A percentile compares a stretch with the other conserved stretches of the same genome.
phyloP scores from a whole-genome alignment of 352 stramenopile species.

The Thraustotheca clavata region DNA sequence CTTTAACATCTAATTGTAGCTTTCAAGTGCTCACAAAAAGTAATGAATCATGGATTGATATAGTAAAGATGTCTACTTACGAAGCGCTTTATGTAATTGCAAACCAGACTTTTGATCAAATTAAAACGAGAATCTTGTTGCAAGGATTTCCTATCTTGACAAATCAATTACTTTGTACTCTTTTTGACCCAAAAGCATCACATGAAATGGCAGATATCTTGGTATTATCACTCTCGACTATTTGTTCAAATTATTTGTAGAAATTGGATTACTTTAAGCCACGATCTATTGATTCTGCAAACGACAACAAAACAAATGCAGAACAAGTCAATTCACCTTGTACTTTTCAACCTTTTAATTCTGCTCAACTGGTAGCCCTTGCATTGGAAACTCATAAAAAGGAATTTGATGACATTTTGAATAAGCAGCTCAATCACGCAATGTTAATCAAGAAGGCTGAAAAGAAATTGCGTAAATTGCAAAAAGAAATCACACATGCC shows the following conservation, averaged over 20 bases:
- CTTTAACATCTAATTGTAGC: not conserved
- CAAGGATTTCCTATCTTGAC: not conserved
- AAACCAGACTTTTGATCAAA: not conserved
- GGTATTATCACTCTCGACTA: too few species aligned
- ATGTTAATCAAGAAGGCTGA: not conserved
- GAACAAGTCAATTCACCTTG: not conserved
- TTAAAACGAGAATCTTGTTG: not conserved
- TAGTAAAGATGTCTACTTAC: not conserved
- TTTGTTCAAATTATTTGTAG: too few species aligned
- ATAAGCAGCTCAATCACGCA: not conserved
- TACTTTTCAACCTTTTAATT: not conserved
- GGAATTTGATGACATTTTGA: not conserved
- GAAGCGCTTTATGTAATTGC: not conserved
- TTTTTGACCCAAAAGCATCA: not conserved
- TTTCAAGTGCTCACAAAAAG: too few species aligned
- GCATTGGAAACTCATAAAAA: slow-evolving; percentile 1
- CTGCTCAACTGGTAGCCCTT: slow-evolving; percentile 3
- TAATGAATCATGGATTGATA: not conserved
- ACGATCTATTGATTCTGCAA: not conserved
- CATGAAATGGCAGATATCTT: not conserved
- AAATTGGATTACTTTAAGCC: not conserved
- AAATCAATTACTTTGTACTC: not conserved
- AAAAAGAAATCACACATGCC: not conserved
- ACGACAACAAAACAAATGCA: not conserved
- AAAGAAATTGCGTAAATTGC: not conserved